Evolutionary conservation across 2,329 filamentous ascomycete genomes (phyloP), one percentile per base, ranked within the genome.

Genomic region (Trichoderma sp.): DNA sequence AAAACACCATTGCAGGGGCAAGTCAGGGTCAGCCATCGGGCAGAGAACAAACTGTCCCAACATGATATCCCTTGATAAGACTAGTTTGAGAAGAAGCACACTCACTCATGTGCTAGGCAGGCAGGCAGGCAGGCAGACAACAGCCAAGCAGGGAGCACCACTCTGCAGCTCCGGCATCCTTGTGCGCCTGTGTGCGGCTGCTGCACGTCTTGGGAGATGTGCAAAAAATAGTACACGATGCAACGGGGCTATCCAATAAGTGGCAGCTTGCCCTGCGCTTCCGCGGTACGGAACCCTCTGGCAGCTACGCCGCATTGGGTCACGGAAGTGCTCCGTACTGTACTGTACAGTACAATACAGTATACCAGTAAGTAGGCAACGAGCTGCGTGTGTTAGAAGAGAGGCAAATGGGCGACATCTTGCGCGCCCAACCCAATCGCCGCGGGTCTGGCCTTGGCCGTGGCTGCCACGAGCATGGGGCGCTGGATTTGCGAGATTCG

Each of bases 161-260:
- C 47, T 34, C 47, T 50, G 61, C 58, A 71, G 68, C 61, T 62
- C 47, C 36, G 53, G 68, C 36, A 71, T 71, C 70, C 61, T 64
- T 70, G 70, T 67, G 70, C 50, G 61, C 63, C 34, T 34, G 61
- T 36, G 39, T 43, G 70, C 53, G 39, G 59, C 55, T 71, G 53
- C 55, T 71, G 62, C 58, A 58, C 68, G 59, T 47, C 61, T 59
- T 50, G 61, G 61, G 50, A 65, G 68, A 70, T 32, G 68, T 47
- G 68, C 61, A 65, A 34, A 68, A 58, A 65, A 64, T 65, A 68
- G 62, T 61, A 71, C 63, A 71, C n/a, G 30, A 64, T 30, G 47
- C 47, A 64, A 64, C 55, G 64, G 64, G 64, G 55, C 43, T 9
- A 28, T 11, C 50, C 39, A 68, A 66, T 32, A 12, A 43, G 55